phyloP scores from a whole-genome alignment of 1,284 basidiomycete species.

The Marasmius fiardii region DNA sequence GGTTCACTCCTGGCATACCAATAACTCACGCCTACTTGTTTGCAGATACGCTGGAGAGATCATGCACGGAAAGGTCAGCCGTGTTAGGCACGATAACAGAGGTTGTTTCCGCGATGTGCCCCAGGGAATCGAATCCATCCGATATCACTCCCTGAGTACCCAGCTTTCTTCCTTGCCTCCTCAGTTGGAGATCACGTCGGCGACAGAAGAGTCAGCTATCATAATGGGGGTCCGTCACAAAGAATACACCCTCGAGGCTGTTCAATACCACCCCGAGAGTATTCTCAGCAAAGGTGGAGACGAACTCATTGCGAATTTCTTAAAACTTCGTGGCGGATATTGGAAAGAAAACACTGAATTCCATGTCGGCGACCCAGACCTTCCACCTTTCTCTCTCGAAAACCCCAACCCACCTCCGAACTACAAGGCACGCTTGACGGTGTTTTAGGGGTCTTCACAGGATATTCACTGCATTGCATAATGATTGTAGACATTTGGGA shows the following conservation, averaged over 20 bases:
- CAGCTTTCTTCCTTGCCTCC: constrained; percentile 75
- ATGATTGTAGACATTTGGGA: no score
- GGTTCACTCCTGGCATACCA: background rate
- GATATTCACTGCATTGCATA: no score
- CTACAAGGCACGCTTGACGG: background rate
- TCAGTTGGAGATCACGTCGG: constrained; percentile 81
- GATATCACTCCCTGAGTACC: constrained; percentile 96
- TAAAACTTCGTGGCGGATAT: constrained; percentile 75
- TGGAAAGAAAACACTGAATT: constrained; percentile 86
- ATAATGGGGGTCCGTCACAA: constrained; percentile 98
- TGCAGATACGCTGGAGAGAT: constrained; percentile 93
- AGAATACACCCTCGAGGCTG: constrained; percentile 83
- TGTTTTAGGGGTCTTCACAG: no score
- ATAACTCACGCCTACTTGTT: constrained; percentile 9
- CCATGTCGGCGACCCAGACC: constrained; percentile 55
- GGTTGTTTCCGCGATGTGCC: constrained; percentile 88
- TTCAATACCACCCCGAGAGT: constrained; percentile 98
- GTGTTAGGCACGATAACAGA: constrained; percentile 83
- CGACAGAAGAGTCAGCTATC: constrained; percentile 86
- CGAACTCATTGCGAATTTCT: constrained; percentile 82
- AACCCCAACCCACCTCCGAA: background rate
- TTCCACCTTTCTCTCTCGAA: constrained; percentile 63
- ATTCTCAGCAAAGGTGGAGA: constrained; percentile 89
- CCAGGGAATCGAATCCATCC: constrained; percentile 84
- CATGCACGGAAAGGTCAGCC: constrained; percentile 95